Base-by-base conservation (phyloP, 2,329 filamentous ascomycete species). In the Dothidotthia symphoricarpi region DNA sequence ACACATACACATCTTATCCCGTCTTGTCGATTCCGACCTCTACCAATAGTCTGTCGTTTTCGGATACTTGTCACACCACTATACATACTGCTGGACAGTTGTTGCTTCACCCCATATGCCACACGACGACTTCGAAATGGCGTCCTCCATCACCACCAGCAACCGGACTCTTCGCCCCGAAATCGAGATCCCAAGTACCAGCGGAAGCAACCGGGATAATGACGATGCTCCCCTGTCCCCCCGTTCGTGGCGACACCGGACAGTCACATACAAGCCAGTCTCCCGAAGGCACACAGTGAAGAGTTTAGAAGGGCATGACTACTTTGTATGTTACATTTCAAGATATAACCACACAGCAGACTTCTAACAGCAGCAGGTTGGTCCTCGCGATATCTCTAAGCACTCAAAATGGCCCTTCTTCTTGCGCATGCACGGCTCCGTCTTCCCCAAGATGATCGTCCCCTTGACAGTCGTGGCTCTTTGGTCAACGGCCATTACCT, bases 361-460 rank as follows among this genome's bases (percentile, higher is more conserved):
- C 31, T 41, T 16, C 55, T 53, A 43, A 51, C 27, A 35, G 9
- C 1, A 16, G 4, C 28, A 66, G 63, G 41, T 58, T n/a, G 81
- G 80, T 10, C 86, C 86, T 33, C 77, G 83, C 44, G 81, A 88
- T 61, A 77, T 87, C 48, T 74, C 80, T 41, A 79, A 79, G 55
- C 85, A 89, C 65, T 88, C 84, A 14, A 88, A 86, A 73, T 83
- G 84, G 75, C 86, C 86, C 13, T 77, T 81, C 47, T 85, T 88
- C 61, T 68, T 90, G 62, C 83, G 84, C 41, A 75, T 90, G 69
- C 85, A 88, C 62, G 86, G 86, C 53, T 86, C 81, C 46, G 81
- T 90, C 44, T 63, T 85, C 40, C 86, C 86, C 10, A 82, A 85
- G 58, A 80, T 90, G 76, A 78, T 89, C 26, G 59, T 89, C 6